Conservation (phyloP, 1,139 yeast species). For the Blastobotrys indianensis region DNA sequence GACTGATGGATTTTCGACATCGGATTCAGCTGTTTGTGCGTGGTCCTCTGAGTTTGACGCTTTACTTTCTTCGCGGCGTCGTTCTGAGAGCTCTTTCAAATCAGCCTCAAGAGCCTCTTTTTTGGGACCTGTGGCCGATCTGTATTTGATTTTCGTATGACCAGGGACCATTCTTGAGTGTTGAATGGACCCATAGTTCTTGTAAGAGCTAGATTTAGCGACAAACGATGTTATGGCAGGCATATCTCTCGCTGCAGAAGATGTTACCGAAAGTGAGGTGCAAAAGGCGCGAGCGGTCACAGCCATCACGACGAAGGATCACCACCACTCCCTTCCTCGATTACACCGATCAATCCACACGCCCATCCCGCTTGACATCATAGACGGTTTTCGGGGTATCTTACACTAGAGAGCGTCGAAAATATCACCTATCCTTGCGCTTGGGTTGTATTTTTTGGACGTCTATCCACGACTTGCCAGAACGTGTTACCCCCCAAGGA, state of each 20-base stretch:
- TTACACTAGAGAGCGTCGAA: no score
- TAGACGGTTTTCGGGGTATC: no score
- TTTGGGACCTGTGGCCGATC: constrained; percentile 39
- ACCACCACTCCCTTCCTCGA: no score
- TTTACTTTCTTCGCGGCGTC: constrained; percentile 19
- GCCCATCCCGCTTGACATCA: no score
- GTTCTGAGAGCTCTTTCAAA: constrained; percentile 23
- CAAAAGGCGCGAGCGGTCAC: no score
- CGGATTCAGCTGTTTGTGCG: constrained; percentile 17
- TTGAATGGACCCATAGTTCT: constrained; percentile 41
- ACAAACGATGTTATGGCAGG: constrained; percentile 7
- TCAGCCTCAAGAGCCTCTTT: constrained; percentile 24
- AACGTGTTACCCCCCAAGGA: no score
- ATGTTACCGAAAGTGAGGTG: no score
- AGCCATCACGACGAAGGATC: no score
- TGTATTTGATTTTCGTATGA: constrained; percentile 59
- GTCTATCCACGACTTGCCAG: constrained; percentile 20
- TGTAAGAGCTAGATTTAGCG: constrained; percentile 1
- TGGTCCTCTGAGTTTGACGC: background rate
- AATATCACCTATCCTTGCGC: no score
- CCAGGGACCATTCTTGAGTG: constrained; percentile 71
- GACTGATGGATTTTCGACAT: constrained; percentile 25
- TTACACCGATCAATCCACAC: no score
- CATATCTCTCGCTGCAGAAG: background rate
- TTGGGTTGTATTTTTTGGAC: constrained; percentile 20